Conservation (phyloP, 371 early-diverging fungal species). For the Apophysomyces trapeziformis region DNA sequence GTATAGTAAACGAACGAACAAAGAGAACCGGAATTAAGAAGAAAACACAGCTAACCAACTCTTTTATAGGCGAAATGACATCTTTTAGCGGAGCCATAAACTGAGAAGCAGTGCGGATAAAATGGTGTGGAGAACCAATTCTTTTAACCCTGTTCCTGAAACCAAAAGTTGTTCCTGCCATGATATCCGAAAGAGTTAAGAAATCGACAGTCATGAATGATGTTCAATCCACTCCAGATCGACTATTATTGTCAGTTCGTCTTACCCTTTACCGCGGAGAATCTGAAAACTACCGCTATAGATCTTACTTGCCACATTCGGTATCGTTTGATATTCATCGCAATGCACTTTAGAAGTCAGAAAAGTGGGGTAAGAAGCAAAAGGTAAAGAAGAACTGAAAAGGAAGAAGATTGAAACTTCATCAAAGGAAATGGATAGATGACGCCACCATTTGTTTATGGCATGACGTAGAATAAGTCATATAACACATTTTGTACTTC, state of each 20-base stretch:
- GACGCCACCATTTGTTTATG: not conserved
- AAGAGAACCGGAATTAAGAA: conserved; percentile 14
- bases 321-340: not conserved
- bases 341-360: not conserved
- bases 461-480: not conserved
- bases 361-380: conserved; percentile 1
- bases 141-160: conserved; percentile 12
- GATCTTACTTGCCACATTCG: too few species aligned
- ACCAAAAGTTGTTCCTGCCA: not conserved
- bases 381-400: not conserved
- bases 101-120: conserved; percentile 8
- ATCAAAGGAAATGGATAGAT: not conserved
- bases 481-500: not conserved
- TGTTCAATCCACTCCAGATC: too few species aligned
- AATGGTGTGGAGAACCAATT: conserved; percentile 12
- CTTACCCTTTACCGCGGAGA: too few species aligned
- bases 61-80: conserved; percentile 13
- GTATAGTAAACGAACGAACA: conserved; percentile 9
- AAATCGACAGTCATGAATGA: too few species aligned
- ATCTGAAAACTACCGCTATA: too few species aligned
- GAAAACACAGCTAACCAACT: not conserved
- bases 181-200: not conserved
- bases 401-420: not conserved
- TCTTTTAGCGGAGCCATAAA: conserved; percentile 13
- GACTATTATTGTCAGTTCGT: too few species aligned